Conservation (phyloP, 2,329 filamentous ascomycete genomes). For the Arthrobotrys megalospora region DNA sequence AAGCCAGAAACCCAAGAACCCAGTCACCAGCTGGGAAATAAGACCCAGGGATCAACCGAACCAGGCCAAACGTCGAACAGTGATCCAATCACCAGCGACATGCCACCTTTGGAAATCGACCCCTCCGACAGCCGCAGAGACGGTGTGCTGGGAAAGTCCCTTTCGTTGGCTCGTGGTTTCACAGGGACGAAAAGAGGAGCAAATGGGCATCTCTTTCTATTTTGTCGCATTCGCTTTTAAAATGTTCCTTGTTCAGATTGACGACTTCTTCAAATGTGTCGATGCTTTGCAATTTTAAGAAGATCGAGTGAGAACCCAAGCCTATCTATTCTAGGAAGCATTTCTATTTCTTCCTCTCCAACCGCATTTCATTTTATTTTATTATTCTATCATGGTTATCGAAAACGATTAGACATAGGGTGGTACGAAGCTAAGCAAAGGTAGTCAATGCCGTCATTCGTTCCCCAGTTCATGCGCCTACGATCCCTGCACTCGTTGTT, state of each 20-base stretch:
- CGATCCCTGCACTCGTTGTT: constrained; percentile 25
- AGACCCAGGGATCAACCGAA: constrained; percentile 41
- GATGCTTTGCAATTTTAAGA: constrained; percentile 47
- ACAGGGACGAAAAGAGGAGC: constrained; percentile 46
- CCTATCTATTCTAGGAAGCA: constrained; percentile 51
- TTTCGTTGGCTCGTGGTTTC: constrained; percentile 55
- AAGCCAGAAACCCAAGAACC: constrained; percentile 38
- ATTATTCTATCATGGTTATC: constrained; percentile 24
- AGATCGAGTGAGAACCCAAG: constrained; percentile 47
- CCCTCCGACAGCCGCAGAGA: constrained; percentile 29
- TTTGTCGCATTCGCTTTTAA: constrained; percentile 33
- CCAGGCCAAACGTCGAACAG: constrained; percentile 46
- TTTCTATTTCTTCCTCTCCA: constrained; percentile 1
- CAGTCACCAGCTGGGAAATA: constrained; percentile 47
- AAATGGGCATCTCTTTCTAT: constrained; percentile 29
- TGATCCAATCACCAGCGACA: constrained; percentile 58
- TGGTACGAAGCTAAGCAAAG: constrained; percentile 39
- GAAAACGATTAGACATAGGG: constrained; percentile 33
- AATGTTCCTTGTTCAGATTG: not conserved
- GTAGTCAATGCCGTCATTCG: constrained; percentile 48
- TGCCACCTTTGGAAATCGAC: constrained; percentile 52
- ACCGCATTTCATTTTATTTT: constrained; percentile 19
- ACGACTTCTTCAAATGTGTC: not conserved
- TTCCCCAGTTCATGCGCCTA: constrained; percentile 41
- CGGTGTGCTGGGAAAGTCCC: constrained; percentile 38